Percentiles rank a stretch among this genome's conserved stretches.
These are phyloP conservation scores for Trametes cinnabarina DNA, from an alignment of 768 basidiomycete species.

Conservation along the genomic window DNA sequence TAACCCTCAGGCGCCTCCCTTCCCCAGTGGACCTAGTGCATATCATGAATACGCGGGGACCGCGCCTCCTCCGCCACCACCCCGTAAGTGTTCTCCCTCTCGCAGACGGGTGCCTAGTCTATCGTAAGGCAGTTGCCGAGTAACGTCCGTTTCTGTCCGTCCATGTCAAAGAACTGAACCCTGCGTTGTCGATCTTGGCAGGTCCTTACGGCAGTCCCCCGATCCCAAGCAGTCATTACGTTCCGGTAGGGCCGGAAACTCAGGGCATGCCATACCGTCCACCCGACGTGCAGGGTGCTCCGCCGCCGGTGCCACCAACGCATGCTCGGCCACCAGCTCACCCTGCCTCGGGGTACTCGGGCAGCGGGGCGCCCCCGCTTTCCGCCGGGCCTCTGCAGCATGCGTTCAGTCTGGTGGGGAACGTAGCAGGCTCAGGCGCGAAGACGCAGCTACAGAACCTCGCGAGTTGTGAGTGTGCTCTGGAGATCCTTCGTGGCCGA, in stretches of 20 bases:
- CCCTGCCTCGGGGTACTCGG: constrained; percentile 10
- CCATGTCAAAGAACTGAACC: constrained; percentile 12
- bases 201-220: constrained; percentile 30
- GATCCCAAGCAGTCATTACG: constrained; percentile 11
- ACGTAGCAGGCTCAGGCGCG: constrained; percentile 51
- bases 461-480: constrained; percentile 48
- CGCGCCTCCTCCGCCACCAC: constrained; percentile 35
- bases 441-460: constrained; percentile 37
- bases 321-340: constrained; percentile 23
- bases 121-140: background rate
- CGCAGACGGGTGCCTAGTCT: background rate
- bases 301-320: constrained; percentile 13
- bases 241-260: background rate
- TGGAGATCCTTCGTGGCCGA: background rate
- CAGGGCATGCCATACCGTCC: constrained; percentile 1
- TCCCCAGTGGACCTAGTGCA: constrained; percentile 5
- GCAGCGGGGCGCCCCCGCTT: constrained; percentile 20
- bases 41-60: constrained; percentile 19
- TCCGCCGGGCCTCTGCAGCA: constrained; percentile 33
- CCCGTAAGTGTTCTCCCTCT: constrained; percentile 34
- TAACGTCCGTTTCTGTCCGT: background rate
- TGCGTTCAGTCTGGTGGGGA: constrained; percentile 54
- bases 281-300: background rate
- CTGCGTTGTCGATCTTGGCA: constrained; percentile 21
- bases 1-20: constrained; percentile 3